Conservation (phyloP, 2,329 filamentous ascomycete genomes). For the Apiospora koreana region DNA sequence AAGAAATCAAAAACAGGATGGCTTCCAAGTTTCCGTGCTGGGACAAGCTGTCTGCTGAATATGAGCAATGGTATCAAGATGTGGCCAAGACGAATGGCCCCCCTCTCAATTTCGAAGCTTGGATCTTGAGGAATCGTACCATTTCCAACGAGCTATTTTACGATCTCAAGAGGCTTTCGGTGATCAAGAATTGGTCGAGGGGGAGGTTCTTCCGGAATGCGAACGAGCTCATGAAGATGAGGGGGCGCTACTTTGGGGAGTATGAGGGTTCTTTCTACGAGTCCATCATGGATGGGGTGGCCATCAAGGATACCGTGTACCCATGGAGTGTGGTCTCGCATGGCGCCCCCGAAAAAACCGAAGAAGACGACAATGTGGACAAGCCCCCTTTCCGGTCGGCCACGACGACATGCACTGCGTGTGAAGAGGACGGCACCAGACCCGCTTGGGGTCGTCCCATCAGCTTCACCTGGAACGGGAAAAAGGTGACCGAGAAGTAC, state of each 20-base stretch:
- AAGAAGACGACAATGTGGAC: background rate
- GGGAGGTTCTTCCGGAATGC: background rate
- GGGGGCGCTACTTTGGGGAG: slow-evolving; percentile 1
- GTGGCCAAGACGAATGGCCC: background rate
- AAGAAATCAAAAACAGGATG: background rate
- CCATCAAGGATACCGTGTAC: background rate
- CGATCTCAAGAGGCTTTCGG: slow-evolving; percentile 5
- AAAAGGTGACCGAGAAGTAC: background rate
- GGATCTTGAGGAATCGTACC: background rate
- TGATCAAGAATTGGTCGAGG: background rate
- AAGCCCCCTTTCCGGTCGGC: background rate
- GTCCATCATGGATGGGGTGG: background rate
- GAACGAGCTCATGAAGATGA: background rate
- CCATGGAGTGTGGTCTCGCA: background rate
- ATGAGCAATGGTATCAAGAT: background rate
- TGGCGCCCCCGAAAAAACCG: background rate
- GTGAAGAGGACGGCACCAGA: background rate
- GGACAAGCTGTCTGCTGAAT: background rate
- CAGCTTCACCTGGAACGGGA: background rate
- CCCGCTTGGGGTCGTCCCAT: background rate
- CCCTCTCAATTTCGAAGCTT: slow-evolving; percentile 3
- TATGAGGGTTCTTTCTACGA: background rate
- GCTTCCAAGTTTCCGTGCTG: background rate
- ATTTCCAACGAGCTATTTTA: background rate
- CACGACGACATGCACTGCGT: background rate